These are phyloP conservation scores for Ascochyta fabae DNA, from an alignment of 2,329 filamentous ascomycete genomes.

Conservation along the genomic window DNA sequence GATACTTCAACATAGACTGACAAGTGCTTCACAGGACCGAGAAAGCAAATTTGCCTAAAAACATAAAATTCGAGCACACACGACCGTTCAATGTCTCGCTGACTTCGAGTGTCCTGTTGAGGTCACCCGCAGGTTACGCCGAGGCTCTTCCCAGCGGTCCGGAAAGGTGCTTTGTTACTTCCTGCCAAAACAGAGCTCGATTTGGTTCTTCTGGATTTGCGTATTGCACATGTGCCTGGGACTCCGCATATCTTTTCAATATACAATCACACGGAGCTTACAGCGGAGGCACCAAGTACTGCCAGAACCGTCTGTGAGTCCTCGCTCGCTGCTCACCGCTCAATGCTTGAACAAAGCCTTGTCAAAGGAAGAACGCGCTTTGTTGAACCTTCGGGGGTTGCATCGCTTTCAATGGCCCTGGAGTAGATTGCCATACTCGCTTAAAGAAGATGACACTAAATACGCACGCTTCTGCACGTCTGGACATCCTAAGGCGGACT, in stretches of 20 bases:
- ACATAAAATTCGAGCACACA: too few relatives aligned
- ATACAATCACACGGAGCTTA: too few relatives aligned
- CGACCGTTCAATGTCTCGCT: too few relatives aligned
- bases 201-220: not conserved
- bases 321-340: not conserved
- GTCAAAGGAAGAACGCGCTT: not conserved
- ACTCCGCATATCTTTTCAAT: too few relatives aligned
- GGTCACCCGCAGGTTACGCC: not conserved
- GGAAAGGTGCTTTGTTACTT: not conserved
- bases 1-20: too few relatives aligned
- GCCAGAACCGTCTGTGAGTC: too few relatives aligned
- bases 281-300: too few relatives aligned
- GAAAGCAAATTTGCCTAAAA: too few relatives aligned
- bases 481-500: conserved; percentile 29
- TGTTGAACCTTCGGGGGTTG: conserved; percentile 4
- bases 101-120: not conserved
- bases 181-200: not conserved
- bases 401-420: conserved; percentile 21
- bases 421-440: conserved; percentile 29
- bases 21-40: too few relatives aligned
- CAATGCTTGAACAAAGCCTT: not conserved
- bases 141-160: not conserved
- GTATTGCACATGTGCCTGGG: too few relatives aligned
- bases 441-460: conserved; percentile 34
- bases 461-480: conserved; percentile 37